Conservation (phyloP, 225 moss, liverwort and hornwort genomes). For the Polytrichum formosum region DNA sequence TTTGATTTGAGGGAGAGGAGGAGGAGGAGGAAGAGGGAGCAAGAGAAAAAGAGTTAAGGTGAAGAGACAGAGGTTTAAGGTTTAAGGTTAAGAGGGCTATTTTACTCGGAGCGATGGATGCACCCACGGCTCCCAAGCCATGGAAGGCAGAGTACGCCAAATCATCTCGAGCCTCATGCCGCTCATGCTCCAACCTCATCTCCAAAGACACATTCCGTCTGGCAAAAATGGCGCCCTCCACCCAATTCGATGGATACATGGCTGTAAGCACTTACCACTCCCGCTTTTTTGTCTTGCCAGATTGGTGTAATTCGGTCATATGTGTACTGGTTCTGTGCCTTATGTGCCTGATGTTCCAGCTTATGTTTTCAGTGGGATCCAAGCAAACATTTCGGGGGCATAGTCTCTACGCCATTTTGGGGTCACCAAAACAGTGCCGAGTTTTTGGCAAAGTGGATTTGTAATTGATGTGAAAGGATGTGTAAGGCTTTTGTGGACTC, state of each 20-base stretch:
- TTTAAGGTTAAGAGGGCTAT: too few relatives aligned
- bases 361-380: too few relatives aligned
- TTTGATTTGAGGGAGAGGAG: not conserved
- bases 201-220: conserved; percentile 72
- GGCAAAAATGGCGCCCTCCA: conserved; percentile 70
- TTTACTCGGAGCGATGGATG: conserved; percentile 11
- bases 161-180: conserved; percentile 70
- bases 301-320: not conserved
- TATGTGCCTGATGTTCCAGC: too few relatives aligned
- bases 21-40: not conserved
- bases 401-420: too few relatives aligned
- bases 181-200: conserved; percentile 68
- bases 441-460: too few relatives aligned
- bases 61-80: too few relatives aligned
- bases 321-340: not conserved
- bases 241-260: conserved; percentile 84
- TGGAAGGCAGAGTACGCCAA: conserved; percentile 97
- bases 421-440: too few relatives aligned
- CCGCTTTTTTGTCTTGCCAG: too few relatives aligned
- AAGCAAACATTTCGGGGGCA: too few relatives aligned
- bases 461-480: too few relatives aligned
- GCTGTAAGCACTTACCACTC: conserved; percentile 37
- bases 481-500: too few relatives aligned
- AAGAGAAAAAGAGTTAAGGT: not conserved
- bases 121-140: conserved; percentile 50